Percentiles rank a stretch among this genome's conserved stretches.
Conservation (phyloP, 768 basidiomycete genomes). For the Gloeophyllum trabeum region DNA sequence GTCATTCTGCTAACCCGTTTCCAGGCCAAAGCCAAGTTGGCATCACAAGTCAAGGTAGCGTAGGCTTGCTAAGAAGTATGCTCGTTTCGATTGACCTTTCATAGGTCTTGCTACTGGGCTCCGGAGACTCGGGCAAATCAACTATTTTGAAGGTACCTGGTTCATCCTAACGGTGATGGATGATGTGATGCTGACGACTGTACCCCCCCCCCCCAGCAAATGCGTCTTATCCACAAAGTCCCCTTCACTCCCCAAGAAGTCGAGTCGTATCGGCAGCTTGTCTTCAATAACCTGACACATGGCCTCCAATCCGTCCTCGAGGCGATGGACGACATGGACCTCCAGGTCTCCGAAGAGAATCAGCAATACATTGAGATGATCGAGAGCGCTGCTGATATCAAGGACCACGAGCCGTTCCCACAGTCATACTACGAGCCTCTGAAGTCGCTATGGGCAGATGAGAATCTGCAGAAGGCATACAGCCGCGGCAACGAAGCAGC, state of each 20-base stretch:
- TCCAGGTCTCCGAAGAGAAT: constrained; percentile 59
- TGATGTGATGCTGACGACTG: background rate
- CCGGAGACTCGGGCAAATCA: constrained; percentile 90
- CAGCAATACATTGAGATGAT: constrained; percentile 46
- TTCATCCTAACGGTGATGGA: background rate
- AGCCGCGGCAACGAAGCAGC: constrained; percentile 83
- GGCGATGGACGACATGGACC: constrained; percentile 82
- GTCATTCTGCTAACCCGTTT: background rate
- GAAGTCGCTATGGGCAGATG: constrained; percentile 65
- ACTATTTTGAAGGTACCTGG: constrained; percentile 71
- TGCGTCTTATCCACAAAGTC: constrained; percentile 87
- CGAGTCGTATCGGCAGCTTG: constrained; percentile 83
- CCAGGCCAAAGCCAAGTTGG: constrained; percentile 66
- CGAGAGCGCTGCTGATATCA: constrained; percentile 57
- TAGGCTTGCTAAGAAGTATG: background rate
- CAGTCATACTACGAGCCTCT: constrained; percentile 53
- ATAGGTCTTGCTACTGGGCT: constrained; percentile 81
- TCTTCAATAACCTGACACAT: constrained; percentile 85
- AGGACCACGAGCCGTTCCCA: constrained; percentile 78
- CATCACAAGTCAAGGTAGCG: constrained; percentile 64
- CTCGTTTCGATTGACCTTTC: constrained; percentile 1
- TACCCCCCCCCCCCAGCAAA: constrained; percentile 50
- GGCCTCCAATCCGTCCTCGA: constrained; percentile 79
- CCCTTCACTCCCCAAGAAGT: constrained; percentile 77
- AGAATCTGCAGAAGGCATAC: constrained; percentile 65